Evolutionary conservation across 345 rosid species (phyloP), one percentile per base, ranked within the genome.

Genomic region (Cochlearia excelsa): DNA sequence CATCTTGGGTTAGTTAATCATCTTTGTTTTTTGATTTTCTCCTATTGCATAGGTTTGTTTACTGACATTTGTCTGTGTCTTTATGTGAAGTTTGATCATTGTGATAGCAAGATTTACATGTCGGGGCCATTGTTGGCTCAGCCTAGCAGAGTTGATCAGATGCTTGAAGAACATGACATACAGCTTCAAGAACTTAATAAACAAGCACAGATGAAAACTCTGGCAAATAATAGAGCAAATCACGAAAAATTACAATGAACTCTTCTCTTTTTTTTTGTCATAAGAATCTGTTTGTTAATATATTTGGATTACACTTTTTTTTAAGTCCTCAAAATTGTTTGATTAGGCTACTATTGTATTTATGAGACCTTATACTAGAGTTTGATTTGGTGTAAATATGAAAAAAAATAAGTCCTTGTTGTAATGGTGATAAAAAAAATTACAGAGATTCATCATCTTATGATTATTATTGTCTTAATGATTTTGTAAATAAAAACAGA

Each of bases 101-200:
- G 74, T 68, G 86, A 82, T 57, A 78, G 81, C 80, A 84, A 79
- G 84, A 88, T 92, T n/a, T 92, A 81, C 44, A 69, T 82, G 44
- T 88, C 98, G 0, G 94, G 90, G 61, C 94, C 89, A 3, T 72
- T 84, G 39, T 76, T 88, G 26, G 78, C 53, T 60, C 76, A 85
- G n/a, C 79, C 96, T 9, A 75, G 80, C 71, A 82, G 81, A 54
- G 79, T 85, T 28, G 97, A 88, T 43, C 87, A 85, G 61, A 82
- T 85, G 94, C 85, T 83, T 7, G 85, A 80, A 79, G 99, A 92
- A 48, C 94, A 85, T 5, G 85, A 88, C 42, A 75, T 76, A 3
- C 78, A 74, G 68, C 67, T 92, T 41, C 85, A 86, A 61, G 91
- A 88, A 57, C 65, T 60, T 30, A 76, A 81, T 2, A 71, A 56